phyloP scores from a whole-genome alignment of 2,329 filamentous ascomycete genomes.

The Aspergillus jensenii region DNA sequence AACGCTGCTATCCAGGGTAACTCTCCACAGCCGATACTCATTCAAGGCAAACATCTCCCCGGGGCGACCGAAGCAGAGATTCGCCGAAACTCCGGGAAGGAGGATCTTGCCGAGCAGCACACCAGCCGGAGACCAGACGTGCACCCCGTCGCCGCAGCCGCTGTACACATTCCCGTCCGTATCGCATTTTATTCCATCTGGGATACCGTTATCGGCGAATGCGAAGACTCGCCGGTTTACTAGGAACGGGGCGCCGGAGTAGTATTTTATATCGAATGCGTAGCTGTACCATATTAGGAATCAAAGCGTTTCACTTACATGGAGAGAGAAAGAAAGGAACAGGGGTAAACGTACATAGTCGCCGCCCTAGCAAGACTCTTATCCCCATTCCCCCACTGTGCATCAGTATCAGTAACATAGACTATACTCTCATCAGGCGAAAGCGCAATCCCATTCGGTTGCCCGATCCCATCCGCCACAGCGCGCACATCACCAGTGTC shows the following conservation, averaged over 20 bases:
- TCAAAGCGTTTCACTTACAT: too few relatives aligned
- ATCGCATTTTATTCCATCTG: constrained; percentile 52
- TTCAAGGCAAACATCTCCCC: constrained; percentile 36
- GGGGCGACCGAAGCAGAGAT: constrained; percentile 51
- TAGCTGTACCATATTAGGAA: constrained; percentile 31
- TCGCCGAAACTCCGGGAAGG: constrained; percentile 47
- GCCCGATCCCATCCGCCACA: constrained; percentile 40
- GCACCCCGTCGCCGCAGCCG: constrained; percentile 56
- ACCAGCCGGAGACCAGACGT: constrained; percentile 54
- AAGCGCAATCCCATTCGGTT: constrained; percentile 47
- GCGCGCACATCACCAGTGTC: constrained; percentile 33
- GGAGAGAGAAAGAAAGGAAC: constrained; percentile 10
- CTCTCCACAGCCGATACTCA: constrained; percentile 47
- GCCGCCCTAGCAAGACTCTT: constrained; percentile 16
- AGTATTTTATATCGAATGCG: constrained; percentile 47
- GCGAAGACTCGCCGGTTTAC: constrained; percentile 55
- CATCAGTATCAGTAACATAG: constrained; percentile 44
- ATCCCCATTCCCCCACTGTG: constrained; percentile 21
- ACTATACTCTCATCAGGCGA: constrained; percentile 39
- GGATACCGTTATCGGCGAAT: constrained; percentile 48
- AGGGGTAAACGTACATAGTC: constrained; percentile 21
- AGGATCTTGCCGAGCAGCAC: constrained; percentile 59
- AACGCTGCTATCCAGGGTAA: constrained; percentile 32
- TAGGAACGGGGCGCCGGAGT: constrained; percentile 43
- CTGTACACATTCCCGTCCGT: constrained; percentile 57